These are phyloP conservation scores for Fusarium azukiicola DNA, from an alignment of 2,329 filamentous ascomycete species.

Conservation along the genomic window DNA sequence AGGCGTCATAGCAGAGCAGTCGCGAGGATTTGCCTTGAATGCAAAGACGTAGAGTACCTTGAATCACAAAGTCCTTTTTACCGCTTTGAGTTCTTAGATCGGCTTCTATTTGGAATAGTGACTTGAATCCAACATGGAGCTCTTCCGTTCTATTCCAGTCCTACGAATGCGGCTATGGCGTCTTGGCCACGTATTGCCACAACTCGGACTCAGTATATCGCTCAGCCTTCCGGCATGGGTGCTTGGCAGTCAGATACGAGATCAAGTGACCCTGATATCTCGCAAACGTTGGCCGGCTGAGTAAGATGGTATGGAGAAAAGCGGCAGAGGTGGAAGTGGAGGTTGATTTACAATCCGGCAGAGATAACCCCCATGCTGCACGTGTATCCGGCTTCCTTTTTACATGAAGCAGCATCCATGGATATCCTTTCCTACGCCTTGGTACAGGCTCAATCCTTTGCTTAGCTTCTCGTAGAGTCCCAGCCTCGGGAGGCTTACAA, in stretches of 20 bases:
- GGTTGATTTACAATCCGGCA: neutral
- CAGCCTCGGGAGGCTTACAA: neutral
- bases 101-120: too few species aligned
- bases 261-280: neutral
- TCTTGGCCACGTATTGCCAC: neutral
- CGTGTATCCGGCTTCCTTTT: neutral
- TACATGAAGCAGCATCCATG: neutral
- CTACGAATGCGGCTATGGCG: neutral
- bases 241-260: neutral
- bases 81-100: too few species aligned
- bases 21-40: too few species aligned
- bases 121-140: neutral
- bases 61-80: too few species aligned
- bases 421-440: neutral
- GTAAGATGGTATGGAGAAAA: constrained; percentile 2
- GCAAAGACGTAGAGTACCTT: too few species aligned
- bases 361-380: neutral
- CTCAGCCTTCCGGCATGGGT: neutral
- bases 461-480: neutral
- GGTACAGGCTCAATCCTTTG: neutral
- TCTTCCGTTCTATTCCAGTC: neutral
- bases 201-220: neutral
- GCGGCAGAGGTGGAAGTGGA: neutral
- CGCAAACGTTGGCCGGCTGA: neutral
- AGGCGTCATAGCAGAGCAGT: too few species aligned